Conservation (phyloP, 768 basidiomycete genomes). For the Mycena pura region DNA sequence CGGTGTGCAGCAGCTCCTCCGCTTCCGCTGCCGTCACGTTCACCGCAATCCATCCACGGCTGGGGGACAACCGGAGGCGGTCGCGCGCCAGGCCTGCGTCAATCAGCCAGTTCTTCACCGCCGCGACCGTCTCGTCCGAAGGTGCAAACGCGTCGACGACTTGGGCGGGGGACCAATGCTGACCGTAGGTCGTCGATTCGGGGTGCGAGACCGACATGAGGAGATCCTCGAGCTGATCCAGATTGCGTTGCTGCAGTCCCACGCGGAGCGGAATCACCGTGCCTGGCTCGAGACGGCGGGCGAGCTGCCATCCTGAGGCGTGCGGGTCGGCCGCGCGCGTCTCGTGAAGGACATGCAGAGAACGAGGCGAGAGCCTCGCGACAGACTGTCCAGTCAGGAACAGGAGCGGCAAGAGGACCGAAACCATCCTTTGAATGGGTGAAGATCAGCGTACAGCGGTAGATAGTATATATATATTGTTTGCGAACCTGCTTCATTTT, state of each 20-base stretch:
- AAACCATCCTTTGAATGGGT: conserved; percentile 19
- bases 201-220: conserved; percentile 53
- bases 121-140: conserved; percentile 39
- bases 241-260: conserved; percentile 50
- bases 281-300: conserved; percentile 38
- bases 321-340: conserved; percentile 41
- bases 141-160: conserved; percentile 53
- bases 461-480: no score
- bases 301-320: conserved; percentile 35
- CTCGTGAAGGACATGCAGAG: conserved; percentile 43
- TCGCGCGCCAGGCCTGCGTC: conserved; percentile 42
- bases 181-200: conserved; percentile 49
- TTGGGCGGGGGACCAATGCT: conserved; percentile 49
- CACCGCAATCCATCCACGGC: conserved; percentile 48
- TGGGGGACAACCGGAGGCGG: conserved; percentile 40
- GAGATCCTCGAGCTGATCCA: conserved; percentile 45
- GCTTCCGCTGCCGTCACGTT: conserved; percentile 49
- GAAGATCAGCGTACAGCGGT: no score
- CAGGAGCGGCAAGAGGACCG: conserved; percentile 6
- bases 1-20: conserved; percentile 49
- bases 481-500: no score
- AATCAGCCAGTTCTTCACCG: conserved; percentile 49
- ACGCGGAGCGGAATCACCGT: conserved; percentile 51
- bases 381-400: background rate
- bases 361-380: background rate